Evolutionary conservation across 495 filamentous ascomycete genomes (phyloP).

Genomic region (Pseudoneurospora amorphoporcata): DNA sequence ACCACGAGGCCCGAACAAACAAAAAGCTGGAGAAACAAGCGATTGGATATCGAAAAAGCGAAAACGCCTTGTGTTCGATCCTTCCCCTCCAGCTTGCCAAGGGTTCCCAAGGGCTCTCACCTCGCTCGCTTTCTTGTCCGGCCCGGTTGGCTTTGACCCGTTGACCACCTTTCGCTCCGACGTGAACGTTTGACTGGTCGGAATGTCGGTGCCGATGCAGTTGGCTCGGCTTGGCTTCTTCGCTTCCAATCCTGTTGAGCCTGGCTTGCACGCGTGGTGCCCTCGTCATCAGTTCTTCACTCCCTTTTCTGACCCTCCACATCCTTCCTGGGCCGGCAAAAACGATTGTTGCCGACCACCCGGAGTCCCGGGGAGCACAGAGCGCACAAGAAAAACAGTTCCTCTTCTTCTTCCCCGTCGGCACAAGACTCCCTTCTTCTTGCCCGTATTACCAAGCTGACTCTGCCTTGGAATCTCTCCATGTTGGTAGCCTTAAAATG

Average conservation of each 20-base stretch:
- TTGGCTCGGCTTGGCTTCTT: not conserved
- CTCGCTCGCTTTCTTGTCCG: not conserved
- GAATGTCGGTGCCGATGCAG: not conserved
- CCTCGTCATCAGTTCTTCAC: not conserved
- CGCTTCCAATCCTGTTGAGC: not conserved
- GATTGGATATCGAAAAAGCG: not conserved
- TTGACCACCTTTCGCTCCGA: not conserved
- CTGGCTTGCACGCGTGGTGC: not conserved
- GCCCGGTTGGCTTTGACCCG: not conserved
- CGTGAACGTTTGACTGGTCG: not conserved
- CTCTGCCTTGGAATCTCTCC: not conserved
- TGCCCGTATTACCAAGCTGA: not conserved
- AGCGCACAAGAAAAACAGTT: not conserved
- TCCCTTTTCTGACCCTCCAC: not conserved
- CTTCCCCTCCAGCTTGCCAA: not conserved
- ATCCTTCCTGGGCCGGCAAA: not conserved
- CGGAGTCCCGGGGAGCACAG: not conserved
- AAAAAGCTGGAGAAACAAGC: not conserved
- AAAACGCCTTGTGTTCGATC: not conserved
- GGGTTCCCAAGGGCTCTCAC: not conserved
- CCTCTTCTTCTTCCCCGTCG: not conserved
- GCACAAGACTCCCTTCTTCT: not conserved
- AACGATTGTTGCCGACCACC: not conserved
- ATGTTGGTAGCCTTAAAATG: not conserved
- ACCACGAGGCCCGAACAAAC: not conserved